These are phyloP conservation scores for Quercus glauca DNA, from an alignment of 306 rosid genomes.

Conservation along the genomic window DNA sequence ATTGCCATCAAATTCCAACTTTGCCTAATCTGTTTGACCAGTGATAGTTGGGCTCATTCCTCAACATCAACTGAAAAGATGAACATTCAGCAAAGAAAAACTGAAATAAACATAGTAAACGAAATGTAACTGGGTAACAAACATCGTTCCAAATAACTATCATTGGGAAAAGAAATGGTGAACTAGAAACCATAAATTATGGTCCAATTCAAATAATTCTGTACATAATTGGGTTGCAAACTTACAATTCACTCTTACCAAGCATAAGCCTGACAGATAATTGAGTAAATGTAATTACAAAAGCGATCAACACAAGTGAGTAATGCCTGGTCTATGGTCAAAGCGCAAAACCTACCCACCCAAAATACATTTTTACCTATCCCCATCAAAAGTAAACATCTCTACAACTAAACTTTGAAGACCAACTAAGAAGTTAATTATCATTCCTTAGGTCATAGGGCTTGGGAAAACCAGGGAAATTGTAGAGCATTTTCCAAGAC, in stretches of 20 bases:
- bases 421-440: background rate
- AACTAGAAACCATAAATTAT: background rate
- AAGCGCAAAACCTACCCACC: constrained; percentile 10
- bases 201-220: background rate
- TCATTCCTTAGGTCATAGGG: background rate
- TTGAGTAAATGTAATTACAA: background rate
- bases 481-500: background rate
- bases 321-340: constrained; percentile 15
- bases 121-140: background rate
- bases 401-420: background rate
- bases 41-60: background rate
- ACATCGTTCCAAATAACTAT: background rate
- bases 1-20: background rate
- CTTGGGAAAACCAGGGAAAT: background rate
- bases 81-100: background rate
- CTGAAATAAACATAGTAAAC: background rate
- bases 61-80: background rate
- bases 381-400: background rate
- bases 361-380: background rate
- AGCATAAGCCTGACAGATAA: background rate
- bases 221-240: background rate
- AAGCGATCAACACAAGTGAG: background rate
- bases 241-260: background rate
- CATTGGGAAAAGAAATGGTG: background rate
- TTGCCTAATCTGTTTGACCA: background rate